A percentile compares a stretch with the other conserved stretches of the same genome.
These are phyloP conservation scores for Pseudopithomyces chartarum DNA, from an alignment of 2,329 filamentous ascomycete genomes.

Conservation along the genomic window DNA sequence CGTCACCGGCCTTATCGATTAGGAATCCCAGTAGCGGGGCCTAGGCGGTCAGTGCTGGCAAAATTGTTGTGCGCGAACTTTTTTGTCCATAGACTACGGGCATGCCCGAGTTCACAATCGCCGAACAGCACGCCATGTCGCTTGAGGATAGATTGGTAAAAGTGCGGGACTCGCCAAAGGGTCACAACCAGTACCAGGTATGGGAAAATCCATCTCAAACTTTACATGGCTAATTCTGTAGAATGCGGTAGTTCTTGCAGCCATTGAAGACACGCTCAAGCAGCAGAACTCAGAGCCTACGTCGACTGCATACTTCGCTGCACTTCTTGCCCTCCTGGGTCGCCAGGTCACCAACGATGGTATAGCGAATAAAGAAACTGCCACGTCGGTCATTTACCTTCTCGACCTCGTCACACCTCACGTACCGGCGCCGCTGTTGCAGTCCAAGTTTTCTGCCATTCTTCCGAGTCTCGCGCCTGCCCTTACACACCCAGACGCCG, in stretches of 20 bases:
- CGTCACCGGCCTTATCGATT: slow-evolving; percentile 17
- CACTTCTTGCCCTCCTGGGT: slow-evolving; percentile 84
- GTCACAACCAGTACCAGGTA: slow-evolving; percentile 94
- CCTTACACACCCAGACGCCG: slow-evolving; percentile 77
- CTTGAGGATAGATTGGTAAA: slow-evolving; percentile 93
- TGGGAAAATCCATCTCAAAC: slow-evolving; percentile 24
- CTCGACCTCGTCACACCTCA: slow-evolving; percentile 89
- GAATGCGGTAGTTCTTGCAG: slow-evolving; percentile 85
- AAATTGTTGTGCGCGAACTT: slow-evolving; percentile 25
- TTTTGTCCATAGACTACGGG: slow-evolving; percentile 14
- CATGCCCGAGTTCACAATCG: slow-evolving; percentile 18
- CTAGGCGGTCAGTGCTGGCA: slow-evolving; percentile 18
- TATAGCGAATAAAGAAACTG: slow-evolving; percentile 78
- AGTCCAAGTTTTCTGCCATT: slow-evolving; percentile 94
- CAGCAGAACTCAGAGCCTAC: slow-evolving; percentile 84
- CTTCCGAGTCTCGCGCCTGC: slow-evolving; percentile 84
- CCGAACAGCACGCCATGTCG: slow-evolving; percentile 51
- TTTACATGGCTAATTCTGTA: slow-evolving; percentile 40
- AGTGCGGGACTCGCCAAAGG: slow-evolving; percentile 88
- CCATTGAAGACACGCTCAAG: slow-evolving; percentile 89
- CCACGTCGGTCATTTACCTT: slow-evolving; percentile 88
- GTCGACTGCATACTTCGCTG: slow-evolving; percentile 92
- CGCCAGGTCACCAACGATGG: slow-evolving; percentile 71
- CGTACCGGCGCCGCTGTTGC: slow-evolving; percentile 83
- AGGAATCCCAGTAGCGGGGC: background rate